These are phyloP conservation scores for Choanephora cucurbitarum DNA, from an alignment of 371 early-diverging fungal genomes.

Conservation along the genomic window DNA sequence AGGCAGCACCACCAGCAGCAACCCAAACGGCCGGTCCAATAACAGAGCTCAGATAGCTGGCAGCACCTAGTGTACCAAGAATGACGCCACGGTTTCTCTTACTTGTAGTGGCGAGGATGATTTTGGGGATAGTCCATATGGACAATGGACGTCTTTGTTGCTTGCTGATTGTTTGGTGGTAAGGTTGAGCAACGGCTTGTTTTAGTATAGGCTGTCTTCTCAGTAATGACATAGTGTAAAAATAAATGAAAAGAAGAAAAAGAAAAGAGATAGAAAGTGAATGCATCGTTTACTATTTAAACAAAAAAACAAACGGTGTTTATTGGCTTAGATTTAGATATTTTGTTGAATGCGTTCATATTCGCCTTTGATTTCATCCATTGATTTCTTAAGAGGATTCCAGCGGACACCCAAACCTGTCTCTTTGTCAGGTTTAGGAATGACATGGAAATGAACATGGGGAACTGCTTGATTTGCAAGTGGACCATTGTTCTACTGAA, in stretches of 20 bases:
- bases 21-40: conserved; percentile 41
- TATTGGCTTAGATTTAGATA: not conserved
- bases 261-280: not conserved
- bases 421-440: conserved; percentile 73
- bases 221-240: not conserved
- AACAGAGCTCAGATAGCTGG: conserved; percentile 26
- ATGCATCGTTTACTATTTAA: not conserved
- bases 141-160: conserved; percentile 24
- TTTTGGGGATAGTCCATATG: conserved; percentile 31
- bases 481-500: conserved; percentile 75
- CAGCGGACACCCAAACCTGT: conserved; percentile 78
- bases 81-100: conserved; percentile 27
- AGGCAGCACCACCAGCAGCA: conserved; percentile 32
- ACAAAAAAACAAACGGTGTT: too few relatives aligned
- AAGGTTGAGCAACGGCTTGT: not conserved
- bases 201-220: not conserved
- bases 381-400: conserved; percentile 40
- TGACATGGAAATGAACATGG: conserved; percentile 93
- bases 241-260: not conserved
- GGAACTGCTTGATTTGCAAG: conserved; percentile 79
- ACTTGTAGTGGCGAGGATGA: conserved; percentile 27
- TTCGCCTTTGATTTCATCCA: conserved; percentile 39
- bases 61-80: conserved; percentile 25
- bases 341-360: not conserved
- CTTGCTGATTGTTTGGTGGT: not conserved